Conservation (phyloP, 805 yeast species). For the Naumovozyma dairenensis region DNA sequence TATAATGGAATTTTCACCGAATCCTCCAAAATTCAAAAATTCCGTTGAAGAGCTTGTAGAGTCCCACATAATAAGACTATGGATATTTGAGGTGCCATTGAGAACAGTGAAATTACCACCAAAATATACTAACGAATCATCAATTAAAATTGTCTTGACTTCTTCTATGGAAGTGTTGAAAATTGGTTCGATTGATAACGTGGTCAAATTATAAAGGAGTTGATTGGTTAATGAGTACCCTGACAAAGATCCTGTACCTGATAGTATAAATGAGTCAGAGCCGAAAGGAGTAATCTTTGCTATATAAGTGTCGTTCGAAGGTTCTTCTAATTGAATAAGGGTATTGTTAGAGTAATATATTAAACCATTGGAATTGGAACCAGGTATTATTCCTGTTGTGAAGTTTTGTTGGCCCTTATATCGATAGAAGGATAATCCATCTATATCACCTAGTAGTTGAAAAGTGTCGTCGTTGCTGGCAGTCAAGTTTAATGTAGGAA, state of each 20-base stretch:
- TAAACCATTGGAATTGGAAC: conserved; percentile 9
- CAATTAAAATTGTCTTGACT: conserved; percentile 41
- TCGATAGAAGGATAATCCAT: conserved; percentile 15
- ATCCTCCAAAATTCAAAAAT: conserved; percentile 66
- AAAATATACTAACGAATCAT: conserved; percentile 48
- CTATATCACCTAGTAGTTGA: conserved; percentile 18
- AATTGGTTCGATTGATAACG: conserved; percentile 18
- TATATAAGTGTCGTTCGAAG: conserved; percentile 10
- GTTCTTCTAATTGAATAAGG: conserved; percentile 14
- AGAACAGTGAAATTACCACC: conserved; percentile 69
- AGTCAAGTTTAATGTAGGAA: conserved; percentile 11
- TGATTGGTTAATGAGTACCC: conserved; percentile 24
- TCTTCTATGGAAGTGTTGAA: conserved; percentile 14
- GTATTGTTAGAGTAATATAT: conserved; percentile 23
- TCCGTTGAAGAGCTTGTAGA: conserved; percentile 31
- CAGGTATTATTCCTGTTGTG: conserved; percentile 9
- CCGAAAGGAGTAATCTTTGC: conserved; percentile 23
- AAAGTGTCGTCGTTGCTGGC: conserved; percentile 8
- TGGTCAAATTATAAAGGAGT: conserved; percentile 27
- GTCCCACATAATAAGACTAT: conserved; percentile 56
- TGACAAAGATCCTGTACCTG: conserved; percentile 26
- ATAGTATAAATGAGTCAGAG: conserved; percentile 27
- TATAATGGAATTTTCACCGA: conserved; percentile 48
- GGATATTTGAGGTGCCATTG: conserved; percentile 28
- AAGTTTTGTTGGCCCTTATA: conserved; percentile 28